Base-by-base conservation (phyloP, 176 grass and related monocot genomes). In the Zizania latifolia region DNA sequence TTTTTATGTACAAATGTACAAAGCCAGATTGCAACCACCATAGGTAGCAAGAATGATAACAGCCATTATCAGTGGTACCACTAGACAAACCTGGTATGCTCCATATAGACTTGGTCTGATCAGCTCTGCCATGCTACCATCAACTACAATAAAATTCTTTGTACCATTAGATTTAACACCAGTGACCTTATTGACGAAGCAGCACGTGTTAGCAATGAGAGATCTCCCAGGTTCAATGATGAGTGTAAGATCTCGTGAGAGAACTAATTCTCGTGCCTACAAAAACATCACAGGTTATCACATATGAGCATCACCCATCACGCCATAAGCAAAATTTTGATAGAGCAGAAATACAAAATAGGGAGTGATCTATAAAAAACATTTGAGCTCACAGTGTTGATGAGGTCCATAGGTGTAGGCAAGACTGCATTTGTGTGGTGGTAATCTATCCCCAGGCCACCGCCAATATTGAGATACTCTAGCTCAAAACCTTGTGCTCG, bases 41-140 rank as follows among this genome's bases (percentile, higher is more conserved):
- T 77, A 10, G 44, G 29, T 37, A 37, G 22, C 48, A 65, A 10
- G 32, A 23, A 65, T 27, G 34, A 19, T n/a, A 59, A 30, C 34
- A 23, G 21, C 34, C 41, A 63, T 29, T 7, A n/a, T 38, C 22
- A 76, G 4, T 15, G 9, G 53, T 41, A 68, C 51, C 10, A 77
- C 30, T 37, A 71, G 9, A 80, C 65, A 11, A 83, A 93, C 95
- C 95, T 98, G 95, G 73, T 98, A 94, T 65, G 95, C 95, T 75
- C 89, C 95, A 88, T 98, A 98, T 16, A 98, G 64, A 86, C 95
- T 98, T 63, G 95, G 95, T n/a, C 91, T 92, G 80, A 94, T 98
- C 40, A 98, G 91, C 74, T 98, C 95, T 17, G 95, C 95, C 95
- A 98, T 98, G 84, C 91, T 94, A 28, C 95, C 95, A 43, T 98